These are phyloP conservation scores for Pseudogymnoascus sp. DNA, from an alignment of 2,329 filamentous ascomycete species.

Conservation along the genomic window DNA sequence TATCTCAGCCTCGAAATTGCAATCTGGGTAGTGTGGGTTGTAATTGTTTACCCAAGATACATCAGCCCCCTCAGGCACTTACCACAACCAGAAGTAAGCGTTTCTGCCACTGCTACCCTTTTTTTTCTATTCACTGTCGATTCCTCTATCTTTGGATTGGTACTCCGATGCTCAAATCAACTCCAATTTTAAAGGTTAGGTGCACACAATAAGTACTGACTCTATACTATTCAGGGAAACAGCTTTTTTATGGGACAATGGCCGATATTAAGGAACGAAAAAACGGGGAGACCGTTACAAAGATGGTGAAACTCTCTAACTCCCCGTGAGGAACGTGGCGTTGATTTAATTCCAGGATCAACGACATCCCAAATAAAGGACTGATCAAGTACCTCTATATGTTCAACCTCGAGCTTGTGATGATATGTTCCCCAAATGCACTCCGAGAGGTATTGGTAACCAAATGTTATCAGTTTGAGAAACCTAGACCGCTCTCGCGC, in stretches of 20 bases:
- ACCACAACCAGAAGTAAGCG: conserved; percentile 42
- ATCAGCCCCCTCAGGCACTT: conserved; percentile 47
- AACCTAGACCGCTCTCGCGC: conserved; percentile 52
- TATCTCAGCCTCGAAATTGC: conserved; percentile 21
- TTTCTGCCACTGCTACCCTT: background rate
- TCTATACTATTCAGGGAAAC: conserved; percentile 24
- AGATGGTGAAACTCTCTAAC: conserved; percentile 32
- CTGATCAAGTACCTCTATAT: conserved; percentile 57
- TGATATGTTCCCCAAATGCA: conserved; percentile 53
- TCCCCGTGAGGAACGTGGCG: conserved; percentile 36
- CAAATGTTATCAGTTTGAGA: conserved; percentile 62
- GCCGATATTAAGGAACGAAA: conserved; percentile 28
- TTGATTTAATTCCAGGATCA: conserved; percentile 36
- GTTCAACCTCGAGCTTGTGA: conserved; percentile 53
- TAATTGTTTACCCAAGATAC: conserved; percentile 49
- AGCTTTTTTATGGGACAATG: conserved; percentile 40
- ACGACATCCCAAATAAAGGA: conserved; percentile 56
- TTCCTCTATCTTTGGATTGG: background rate
- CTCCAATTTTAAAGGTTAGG: too few species aligned
- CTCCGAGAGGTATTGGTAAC: conserved; percentile 61
- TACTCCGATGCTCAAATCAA: background rate
- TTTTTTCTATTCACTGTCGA: background rate
- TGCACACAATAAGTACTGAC: background rate
- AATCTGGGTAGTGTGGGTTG: conserved; percentile 31
- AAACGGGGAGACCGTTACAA: conserved; percentile 32